Evolutionary conservation across 2,329 filamentous ascomycete species (phyloP), one percentile per base, ranked within the genome.

Genomic region (Diaporthe velutina): DNA sequence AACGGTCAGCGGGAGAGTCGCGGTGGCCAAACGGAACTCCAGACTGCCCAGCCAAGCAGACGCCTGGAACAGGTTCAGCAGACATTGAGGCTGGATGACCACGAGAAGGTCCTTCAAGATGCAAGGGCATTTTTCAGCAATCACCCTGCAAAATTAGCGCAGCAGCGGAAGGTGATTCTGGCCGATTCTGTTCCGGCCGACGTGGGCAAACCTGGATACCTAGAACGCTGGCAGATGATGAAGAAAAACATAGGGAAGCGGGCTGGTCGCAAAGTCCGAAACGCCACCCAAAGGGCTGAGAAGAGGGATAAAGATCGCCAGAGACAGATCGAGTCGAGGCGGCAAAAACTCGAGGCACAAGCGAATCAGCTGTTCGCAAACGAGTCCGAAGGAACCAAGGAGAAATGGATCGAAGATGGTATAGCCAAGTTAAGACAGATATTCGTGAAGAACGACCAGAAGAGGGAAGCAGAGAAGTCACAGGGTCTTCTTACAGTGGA

Each of bases 151-250:
- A 40, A 74, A 17, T 19, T 54, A 22, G 68, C 60, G 6, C 42
- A 58, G 33, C 48, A 67, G 50, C 70, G 45, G 7, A 72, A 28
- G 45, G 33, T 52, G 2, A 42, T 19, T 17, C 3, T 72, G 4
- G 7, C 28, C 57, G 58, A 74, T 17, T 64, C 50, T 15, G 22
- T 74, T 13, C 68, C 73, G 17, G n/a, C 33, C 6, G 50, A 74
- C 7, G 35, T 74, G 3, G 19, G 30, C 30, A 66, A 30, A 22
- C 58, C 70, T 3, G 64, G 25, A 8, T 68, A 54, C 28, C 15
- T 8, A 1, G 28, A 33, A 28, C 73, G 71, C 50, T 15, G 4
- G 52, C 58, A 12, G n/a, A 30, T 30, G 58, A 40, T 12, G 10
- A 52, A 19, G 33, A 28, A 4, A 61, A 50, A 40, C 40, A 42